Conservation (phyloP, 2,329 filamentous ascomycete species). For the Ramularia collo-cygni region DNA sequence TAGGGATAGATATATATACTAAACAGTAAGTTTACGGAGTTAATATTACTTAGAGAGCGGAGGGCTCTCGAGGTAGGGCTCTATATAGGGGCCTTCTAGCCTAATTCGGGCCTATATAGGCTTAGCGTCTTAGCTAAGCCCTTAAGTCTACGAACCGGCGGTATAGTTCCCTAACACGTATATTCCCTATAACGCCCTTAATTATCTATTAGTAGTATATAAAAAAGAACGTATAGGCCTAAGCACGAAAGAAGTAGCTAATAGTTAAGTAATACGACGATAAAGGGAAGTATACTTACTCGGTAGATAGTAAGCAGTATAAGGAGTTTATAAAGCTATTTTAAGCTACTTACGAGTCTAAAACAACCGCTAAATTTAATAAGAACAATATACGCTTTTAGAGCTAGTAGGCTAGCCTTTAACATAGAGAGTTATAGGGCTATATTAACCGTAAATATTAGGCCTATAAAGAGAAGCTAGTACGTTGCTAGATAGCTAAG, state of each 20-base stretch:
- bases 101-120: no score
- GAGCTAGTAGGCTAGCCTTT: not conserved
- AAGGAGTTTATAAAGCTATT: not conserved
- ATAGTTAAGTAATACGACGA: not conserved
- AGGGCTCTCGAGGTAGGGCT: no score
- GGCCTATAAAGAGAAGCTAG: constrained; percentile 2
- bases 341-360: not conserved
- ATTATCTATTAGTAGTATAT: not conserved
- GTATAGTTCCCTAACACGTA: no score
- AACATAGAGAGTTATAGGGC: not conserved
- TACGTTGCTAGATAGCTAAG: not conserved
- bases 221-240: not conserved
- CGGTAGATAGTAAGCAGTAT: not conserved
- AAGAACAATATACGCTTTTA: not conserved
- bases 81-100: no score
- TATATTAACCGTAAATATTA: constrained; percentile 1
- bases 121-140: no score
- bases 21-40: no score
- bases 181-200: not conserved
- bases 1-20: no score
- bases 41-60: no score
- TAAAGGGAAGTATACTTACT: not conserved
- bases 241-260: not conserved
- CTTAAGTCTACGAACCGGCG: no score
- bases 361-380: not conserved